phyloP scores from a whole-genome alignment of 2,329 filamentous ascomycete species.

The Diaporthe destruens region DNA sequence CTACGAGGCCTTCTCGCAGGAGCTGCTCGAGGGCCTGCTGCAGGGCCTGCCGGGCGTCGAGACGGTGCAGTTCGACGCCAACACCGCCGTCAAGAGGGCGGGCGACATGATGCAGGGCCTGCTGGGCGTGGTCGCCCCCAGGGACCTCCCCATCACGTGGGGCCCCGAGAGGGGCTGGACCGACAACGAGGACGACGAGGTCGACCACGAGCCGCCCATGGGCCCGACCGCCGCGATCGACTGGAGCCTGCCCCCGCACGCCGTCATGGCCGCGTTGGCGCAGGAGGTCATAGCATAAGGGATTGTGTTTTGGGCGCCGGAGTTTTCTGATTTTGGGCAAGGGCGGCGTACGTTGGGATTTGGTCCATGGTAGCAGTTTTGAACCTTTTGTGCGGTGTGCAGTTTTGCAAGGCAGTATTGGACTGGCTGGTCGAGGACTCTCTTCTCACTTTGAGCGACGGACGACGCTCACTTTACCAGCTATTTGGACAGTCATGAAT shows the following conservation, averaged over 20 bases:
- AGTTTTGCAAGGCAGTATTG: not conserved
- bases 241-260: conserved; percentile 20
- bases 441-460: not conserved
- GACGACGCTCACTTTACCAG: not conserved
- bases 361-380: not conserved
- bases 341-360: not conserved
- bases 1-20: conserved; percentile 75
- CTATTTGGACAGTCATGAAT: conserved; percentile 15
- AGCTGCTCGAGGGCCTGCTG: conserved; percentile 69
- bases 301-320: conserved; percentile 1
- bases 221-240: conserved; percentile 28
- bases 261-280: conserved; percentile 30
- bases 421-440: not conserved
- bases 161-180: conserved; percentile 77
- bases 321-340: not conserved
- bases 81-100: conserved; percentile 72
- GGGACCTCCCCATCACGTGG: conserved; percentile 69
- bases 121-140: conserved; percentile 62
- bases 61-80: conserved; percentile 78
- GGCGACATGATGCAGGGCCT: conserved; percentile 75
- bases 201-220: conserved; percentile 29
- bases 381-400: not conserved
- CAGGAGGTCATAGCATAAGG: conserved; percentile 16
- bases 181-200: conserved; percentile 59
- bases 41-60: conserved; percentile 67